Conservation (phyloP, 148 eudicot species). For the Rhododendron williamsianum region DNA sequence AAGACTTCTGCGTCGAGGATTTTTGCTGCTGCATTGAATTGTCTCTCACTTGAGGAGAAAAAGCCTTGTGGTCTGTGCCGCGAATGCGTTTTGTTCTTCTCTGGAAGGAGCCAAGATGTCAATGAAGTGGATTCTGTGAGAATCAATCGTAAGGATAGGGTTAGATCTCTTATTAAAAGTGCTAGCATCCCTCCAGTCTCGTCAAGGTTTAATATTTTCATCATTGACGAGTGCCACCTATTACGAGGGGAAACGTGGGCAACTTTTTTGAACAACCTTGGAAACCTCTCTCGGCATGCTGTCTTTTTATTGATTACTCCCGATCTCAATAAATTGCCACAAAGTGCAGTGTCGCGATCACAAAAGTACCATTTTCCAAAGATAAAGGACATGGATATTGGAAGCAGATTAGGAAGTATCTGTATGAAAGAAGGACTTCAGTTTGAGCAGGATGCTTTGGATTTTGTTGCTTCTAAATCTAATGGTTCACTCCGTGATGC, state of each 20-base stretch:
- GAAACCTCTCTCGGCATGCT: conserved; percentile 53
- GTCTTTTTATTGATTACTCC: conserved; percentile 83
- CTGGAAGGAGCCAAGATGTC: conserved; percentile 80
- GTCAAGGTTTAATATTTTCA: conserved; percentile 72
- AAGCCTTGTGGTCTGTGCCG: conserved; percentile 83
- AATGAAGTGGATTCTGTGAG: conserved; percentile 78
- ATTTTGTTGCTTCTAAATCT: conserved; percentile 72
- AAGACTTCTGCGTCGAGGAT: conserved; percentile 83
- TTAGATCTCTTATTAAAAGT: conserved; percentile 55
- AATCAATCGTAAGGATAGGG: conserved; percentile 52
- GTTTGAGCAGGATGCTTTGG: conserved; percentile 70
- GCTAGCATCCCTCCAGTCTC: conserved; percentile 60
- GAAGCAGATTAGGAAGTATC: conserved; percentile 45
- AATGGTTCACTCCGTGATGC: conserved; percentile 92
- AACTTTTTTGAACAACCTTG: conserved; percentile 46
- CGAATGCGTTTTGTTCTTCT: conserved; percentile 66
- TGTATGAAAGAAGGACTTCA: conserved; percentile 78
- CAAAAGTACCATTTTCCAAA: conserved; percentile 69
- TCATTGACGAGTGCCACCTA: conserved; percentile 89
- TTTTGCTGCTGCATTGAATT: conserved; percentile 92
- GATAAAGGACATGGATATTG: conserved; percentile 59
- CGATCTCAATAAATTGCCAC: conserved; percentile 74
- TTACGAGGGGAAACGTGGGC: conserved; percentile 71
- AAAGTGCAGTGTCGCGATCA: conserved; percentile 52
- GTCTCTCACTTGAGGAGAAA: conserved; percentile 49